Evolutionary conservation across 2,329 filamentous ascomycete species (phyloP).

Genomic region (Nakataea oryzae): DNA sequence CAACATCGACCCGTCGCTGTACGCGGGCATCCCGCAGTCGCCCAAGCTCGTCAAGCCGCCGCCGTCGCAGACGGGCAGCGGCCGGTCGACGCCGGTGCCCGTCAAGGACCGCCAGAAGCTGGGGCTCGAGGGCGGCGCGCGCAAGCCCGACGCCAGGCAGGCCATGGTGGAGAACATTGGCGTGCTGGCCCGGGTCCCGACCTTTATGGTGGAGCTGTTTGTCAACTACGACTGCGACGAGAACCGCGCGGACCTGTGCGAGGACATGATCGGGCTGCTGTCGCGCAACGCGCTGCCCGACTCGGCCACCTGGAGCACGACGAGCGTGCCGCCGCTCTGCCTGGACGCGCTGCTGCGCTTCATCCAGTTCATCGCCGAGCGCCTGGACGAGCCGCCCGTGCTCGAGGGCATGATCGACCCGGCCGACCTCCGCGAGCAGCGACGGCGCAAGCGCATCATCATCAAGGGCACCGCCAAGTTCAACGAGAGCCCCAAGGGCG

Average conservation of each 20-base stretch:
- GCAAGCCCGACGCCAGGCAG: constrained; percentile 91
- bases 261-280: constrained; percentile 87
- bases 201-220: constrained; percentile 90
- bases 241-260: constrained; percentile 82
- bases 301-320: constrained; percentile 97
- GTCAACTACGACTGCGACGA: constrained; percentile 97
- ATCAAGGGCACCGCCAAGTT: constrained; percentile 83
- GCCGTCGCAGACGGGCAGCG: constrained; percentile 59
- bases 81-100: constrained; percentile 79
- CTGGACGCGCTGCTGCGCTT: constrained; percentile 85
- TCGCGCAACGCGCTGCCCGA: constrained; percentile 93
- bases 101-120: constrained; percentile 88
- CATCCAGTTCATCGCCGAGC: constrained; percentile 82
- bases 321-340: constrained; percentile 90
- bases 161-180: constrained; percentile 98
- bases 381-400: constrained; percentile 60
- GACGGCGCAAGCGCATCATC: constrained; percentile 76
- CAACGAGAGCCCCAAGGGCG: constrained; percentile 87
- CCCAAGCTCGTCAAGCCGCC: constrained; percentile 76
- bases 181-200: constrained; percentile 82
- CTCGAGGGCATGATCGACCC: constrained; percentile 58
- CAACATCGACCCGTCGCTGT: constrained; percentile 82
- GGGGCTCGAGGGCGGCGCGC: constrained; percentile 79
- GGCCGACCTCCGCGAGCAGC: constrained; percentile 55
- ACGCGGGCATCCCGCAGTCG: constrained; percentile 84